Evolutionary conservation across 139 green algal species (phyloP).

Genomic region (Mychonastes homosphaera): DNA sequence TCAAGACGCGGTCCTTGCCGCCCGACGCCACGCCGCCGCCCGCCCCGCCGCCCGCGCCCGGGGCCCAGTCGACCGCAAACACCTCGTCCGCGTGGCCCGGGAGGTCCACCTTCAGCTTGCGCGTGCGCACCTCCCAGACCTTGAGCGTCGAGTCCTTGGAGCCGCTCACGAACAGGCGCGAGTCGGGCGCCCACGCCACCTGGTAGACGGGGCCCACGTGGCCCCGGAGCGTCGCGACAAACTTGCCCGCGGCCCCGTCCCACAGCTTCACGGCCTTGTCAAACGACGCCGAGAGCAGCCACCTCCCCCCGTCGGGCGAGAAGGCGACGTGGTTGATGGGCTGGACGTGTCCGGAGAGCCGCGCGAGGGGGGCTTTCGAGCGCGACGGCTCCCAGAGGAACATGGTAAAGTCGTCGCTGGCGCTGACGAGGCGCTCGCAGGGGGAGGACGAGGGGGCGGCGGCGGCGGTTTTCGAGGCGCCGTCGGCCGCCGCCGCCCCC

Average conservation of each 20-base stretch:
- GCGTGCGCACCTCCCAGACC: constrained; percentile 81
- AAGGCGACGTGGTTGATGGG: constrained; percentile 97
- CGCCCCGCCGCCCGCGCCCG: constrained; percentile 73
- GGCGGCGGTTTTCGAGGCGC: no score
- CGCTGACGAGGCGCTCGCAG: constrained; percentile 87
- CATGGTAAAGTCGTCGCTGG: constrained; percentile 95
- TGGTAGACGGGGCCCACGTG: constrained; percentile 97
- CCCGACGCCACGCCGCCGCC: constrained; percentile 79
- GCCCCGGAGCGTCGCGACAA: constrained; percentile 77
- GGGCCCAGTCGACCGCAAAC: constrained; percentile 89
- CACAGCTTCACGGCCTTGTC: constrained; percentile 97
- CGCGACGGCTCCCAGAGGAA: constrained; percentile 81
- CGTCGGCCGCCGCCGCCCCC: no score
- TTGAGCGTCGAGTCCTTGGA: constrained; percentile 97
- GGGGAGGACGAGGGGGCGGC: no score
- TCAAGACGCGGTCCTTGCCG: constrained; percentile 90
- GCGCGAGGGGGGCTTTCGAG: constrained; percentile 50
- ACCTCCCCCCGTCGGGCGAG: constrained; percentile 88
- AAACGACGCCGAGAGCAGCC: constrained; percentile 84
- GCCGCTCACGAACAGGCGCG: constrained; percentile 75
- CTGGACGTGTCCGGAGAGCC: constrained; percentile 93
- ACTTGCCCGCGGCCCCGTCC: constrained; percentile 82
- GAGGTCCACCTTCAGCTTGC: constrained; percentile 88
- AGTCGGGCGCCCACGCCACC: constrained; percentile 85
- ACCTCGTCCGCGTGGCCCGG: constrained; percentile 93